Conservation (phyloP, 495 filamentous ascomycete species). For the Daldinia concentrica region DNA sequence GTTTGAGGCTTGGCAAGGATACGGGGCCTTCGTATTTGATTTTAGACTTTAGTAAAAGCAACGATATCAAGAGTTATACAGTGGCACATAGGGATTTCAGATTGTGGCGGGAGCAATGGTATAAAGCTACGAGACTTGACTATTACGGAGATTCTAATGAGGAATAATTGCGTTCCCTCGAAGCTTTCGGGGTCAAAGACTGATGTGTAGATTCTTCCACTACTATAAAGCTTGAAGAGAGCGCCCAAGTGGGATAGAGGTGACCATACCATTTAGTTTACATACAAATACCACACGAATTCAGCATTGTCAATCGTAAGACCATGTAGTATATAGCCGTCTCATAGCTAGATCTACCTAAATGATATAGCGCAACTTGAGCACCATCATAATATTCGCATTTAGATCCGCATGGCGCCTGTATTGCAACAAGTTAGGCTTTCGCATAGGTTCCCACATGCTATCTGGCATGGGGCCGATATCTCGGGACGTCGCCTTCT, state of each 20-base stretch:
- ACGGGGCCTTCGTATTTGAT: background rate
- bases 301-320: background rate
- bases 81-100: background rate
- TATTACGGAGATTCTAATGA: background rate
- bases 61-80: background rate
- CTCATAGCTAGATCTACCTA: background rate
- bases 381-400: background rate
- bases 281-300: background rate
- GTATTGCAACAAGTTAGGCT: constrained; percentile 46
- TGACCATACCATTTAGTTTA: background rate
- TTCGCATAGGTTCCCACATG: constrained; percentile 48
- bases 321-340: background rate
- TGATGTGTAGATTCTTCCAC: background rate
- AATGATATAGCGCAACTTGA: too few species aligned
- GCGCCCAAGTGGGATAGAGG: background rate
- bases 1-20: background rate
- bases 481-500: constrained; percentile 40
- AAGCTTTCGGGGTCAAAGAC: background rate
- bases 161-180: background rate
- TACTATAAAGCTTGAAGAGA: background rate
- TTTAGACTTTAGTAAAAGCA: background rate
- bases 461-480: constrained; percentile 42
- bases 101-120: background rate
- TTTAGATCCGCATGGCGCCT: constrained; percentile 32
- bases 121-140: background rate